Conservation (phyloP, 805 yeast genomes). For the Tetrapisispora phaffii region DNA sequence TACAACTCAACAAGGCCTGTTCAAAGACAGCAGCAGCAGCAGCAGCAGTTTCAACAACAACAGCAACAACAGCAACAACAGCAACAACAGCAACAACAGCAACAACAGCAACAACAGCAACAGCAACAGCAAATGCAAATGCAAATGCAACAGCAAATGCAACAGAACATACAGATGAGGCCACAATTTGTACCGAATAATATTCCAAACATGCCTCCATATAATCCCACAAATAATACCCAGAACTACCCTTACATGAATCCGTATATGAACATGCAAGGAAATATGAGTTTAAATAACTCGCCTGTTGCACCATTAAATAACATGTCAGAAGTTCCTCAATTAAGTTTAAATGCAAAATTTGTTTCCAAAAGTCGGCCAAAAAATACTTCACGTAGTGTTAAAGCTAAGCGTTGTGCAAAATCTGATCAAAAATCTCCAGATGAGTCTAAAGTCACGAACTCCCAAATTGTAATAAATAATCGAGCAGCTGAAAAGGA, state of each 20-base stretch:
- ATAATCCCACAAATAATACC: background rate
- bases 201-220: constrained; percentile 6
- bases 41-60: constrained; percentile 5
- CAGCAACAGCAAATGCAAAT: constrained; percentile 11
- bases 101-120: background rate
- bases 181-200: background rate
- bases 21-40: constrained; percentile 1
- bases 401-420: background rate
- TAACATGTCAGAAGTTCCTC: background rate
- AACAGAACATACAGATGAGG: constrained; percentile 1
- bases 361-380: background rate
- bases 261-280: background rate
- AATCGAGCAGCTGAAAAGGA: background rate
- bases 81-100: constrained; percentile 2
- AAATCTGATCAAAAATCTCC: constrained; percentile 2
- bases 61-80: constrained; percentile 5
- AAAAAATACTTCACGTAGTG: background rate
- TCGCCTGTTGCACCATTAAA: background rate
- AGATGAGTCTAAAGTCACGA: background rate
- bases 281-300: background rate
- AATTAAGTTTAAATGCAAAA: background rate
- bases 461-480: background rate
- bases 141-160: constrained; percentile 1
- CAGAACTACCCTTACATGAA: background rate
- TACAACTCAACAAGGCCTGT: background rate